These are phyloP conservation scores for Sarocladium oryzae DNA, from an alignment of 2,329 filamentous ascomycete genomes.

Conservation along the genomic window DNA sequence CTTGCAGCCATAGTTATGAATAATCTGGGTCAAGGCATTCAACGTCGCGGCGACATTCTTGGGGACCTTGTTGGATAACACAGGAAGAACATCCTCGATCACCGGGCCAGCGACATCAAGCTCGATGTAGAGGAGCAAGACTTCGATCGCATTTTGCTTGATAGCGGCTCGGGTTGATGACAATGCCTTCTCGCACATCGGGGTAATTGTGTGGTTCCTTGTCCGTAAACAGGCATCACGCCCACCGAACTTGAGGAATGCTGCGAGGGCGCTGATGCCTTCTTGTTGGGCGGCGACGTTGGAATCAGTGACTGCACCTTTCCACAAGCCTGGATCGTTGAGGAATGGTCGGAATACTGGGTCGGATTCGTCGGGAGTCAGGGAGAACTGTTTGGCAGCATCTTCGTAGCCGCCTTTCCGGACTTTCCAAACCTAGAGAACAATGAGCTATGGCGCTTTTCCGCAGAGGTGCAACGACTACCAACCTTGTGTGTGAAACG, in stretches of 20 bases:
- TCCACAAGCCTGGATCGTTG: slow-evolving; percentile 81
- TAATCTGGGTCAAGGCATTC: slow-evolving; percentile 72
- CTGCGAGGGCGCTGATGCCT: slow-evolving; percentile 77
- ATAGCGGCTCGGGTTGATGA: slow-evolving; percentile 81
- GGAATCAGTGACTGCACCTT: slow-evolving; percentile 84
- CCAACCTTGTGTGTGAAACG: slow-evolving; percentile 75
- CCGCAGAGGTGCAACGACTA: neutral
- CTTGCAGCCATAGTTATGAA: slow-evolving; percentile 92
- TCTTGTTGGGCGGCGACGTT: slow-evolving; percentile 97
- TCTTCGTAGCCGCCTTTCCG: slow-evolving; percentile 93
- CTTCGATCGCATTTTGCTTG: slow-evolving; percentile 81
- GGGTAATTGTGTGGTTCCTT: slow-evolving; percentile 63
- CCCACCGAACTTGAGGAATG: slow-evolving; percentile 88
- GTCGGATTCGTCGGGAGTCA: slow-evolving; percentile 77
- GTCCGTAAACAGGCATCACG: slow-evolving; percentile 73
- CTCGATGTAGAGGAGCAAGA: slow-evolving; percentile 82
- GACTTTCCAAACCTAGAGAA: slow-evolving; percentile 79
- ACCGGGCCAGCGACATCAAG: slow-evolving; percentile 79
- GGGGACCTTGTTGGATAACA: slow-evolving; percentile 79
- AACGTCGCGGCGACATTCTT: slow-evolving; percentile 74
- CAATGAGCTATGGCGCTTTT: slow-evolving; percentile 12
- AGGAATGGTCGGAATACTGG: slow-evolving; percentile 83
- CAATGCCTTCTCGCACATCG: slow-evolving; percentile 87
- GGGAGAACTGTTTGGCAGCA: slow-evolving; percentile 77
- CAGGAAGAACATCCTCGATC: slow-evolving; percentile 82